Conservation (phyloP, 495 filamentous ascomycete genomes). For the Alectoria sarmentosa region DNA sequence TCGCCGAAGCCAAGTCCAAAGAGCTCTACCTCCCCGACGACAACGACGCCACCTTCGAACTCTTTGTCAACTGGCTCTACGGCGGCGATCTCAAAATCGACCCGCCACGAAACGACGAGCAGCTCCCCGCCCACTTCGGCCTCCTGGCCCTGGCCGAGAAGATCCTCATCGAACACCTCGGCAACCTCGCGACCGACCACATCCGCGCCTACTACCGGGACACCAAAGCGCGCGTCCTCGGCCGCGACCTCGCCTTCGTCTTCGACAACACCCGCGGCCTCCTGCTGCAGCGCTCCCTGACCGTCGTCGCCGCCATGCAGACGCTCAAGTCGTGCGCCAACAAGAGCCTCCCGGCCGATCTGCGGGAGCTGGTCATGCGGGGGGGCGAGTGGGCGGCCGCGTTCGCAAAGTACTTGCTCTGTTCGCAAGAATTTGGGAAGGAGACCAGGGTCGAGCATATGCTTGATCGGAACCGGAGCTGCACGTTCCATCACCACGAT, state of each 20-base stretch:
- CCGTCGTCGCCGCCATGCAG: not conserved
- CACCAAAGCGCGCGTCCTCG: not conserved
- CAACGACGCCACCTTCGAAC: constrained; percentile 28
- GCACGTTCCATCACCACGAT: not conserved
- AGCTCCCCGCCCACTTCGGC: not conserved
- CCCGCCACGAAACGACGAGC: not conserved
- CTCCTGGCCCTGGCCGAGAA: not conserved
- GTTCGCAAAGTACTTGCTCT: not conserved
- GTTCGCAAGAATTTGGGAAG: not conserved
- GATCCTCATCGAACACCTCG: not conserved
- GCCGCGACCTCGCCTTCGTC: not conserved
- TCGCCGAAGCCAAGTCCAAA: constrained; percentile 16
- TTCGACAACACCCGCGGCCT: not conserved
- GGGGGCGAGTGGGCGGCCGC: not conserved
- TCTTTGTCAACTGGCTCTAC: constrained; percentile 25
- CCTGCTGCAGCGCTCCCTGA: not conserved
- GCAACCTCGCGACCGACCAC: not conserved
- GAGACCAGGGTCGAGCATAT: not conserved
- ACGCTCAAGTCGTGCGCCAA: not conserved
- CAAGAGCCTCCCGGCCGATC: not conserved
- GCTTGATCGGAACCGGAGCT: not conserved
- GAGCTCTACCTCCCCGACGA: constrained; percentile 30
- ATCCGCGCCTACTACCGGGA: constrained; percentile 1
- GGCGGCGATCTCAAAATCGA: not conserved
- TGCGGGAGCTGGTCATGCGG: not conserved